A percentile compares a stretch with the other conserved stretches of the same genome.
Conservation (phyloP, 495 filamentous ascomycete species). For the Cercophora newfieldiana region DNA sequence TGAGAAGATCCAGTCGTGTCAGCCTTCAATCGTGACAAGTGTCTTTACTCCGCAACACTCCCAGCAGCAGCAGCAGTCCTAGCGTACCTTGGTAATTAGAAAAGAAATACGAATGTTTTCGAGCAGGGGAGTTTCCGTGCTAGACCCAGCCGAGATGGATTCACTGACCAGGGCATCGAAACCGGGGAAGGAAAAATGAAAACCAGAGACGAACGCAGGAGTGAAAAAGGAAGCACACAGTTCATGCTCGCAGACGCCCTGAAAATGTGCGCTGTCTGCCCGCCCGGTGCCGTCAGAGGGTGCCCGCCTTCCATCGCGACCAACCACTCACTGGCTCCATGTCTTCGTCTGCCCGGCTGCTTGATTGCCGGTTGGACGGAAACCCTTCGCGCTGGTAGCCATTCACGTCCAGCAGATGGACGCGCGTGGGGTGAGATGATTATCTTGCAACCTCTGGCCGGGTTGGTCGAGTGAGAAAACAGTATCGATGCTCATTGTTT, state of each 20-base stretch:
- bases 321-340: too few relatives aligned
- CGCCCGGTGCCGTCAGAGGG: not conserved
- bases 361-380: not conserved
- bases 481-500: not conserved
- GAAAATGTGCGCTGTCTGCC: not conserved
- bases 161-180: not conserved
- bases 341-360: too few relatives aligned
- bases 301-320: too few relatives aligned
- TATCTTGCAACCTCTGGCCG: not conserved
- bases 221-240: not conserved
- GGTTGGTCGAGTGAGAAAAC: not conserved
- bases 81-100: not conserved
- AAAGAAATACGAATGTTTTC: not conserved
- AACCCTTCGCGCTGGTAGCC: not conserved
- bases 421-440: not conserved
- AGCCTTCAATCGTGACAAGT: not conserved
- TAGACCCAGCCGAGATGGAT: not conserved
- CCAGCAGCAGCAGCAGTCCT: too few relatives aligned
- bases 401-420: not conserved
- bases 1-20: not conserved
- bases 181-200: not conserved
- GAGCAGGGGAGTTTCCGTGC: not conserved
- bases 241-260: not conserved
- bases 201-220: not conserved
- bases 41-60: not conserved